phyloP scores from a whole-genome alignment of 75 land plant species.

The Sequoia sempervirens region DNA sequence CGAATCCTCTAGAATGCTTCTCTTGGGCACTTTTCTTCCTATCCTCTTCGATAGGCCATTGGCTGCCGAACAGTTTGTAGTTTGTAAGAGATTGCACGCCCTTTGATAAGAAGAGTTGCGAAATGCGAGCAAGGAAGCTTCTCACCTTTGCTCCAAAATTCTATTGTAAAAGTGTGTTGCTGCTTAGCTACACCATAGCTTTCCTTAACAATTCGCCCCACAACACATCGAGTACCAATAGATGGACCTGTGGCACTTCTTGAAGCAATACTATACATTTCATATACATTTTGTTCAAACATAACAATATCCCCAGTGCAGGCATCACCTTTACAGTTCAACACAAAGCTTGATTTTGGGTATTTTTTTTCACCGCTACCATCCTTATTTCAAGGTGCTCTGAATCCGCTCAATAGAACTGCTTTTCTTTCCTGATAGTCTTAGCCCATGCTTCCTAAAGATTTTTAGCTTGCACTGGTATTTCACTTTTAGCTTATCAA shows the following conservation, averaged over 20 bases:
- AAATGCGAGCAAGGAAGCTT: conserved; percentile 64
- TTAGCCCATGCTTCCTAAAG: conserved; percentile 64
- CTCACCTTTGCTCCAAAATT: conserved; percentile 81
- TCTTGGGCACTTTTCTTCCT: too few species aligned
- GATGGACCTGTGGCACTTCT: conserved; percentile 66
- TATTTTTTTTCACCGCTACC: conserved; percentile 63
- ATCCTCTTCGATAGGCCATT: too few species aligned
- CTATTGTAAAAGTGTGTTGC: conserved; percentile 92
- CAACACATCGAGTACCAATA: conserved; percentile 63
- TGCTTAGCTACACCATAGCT: conserved; percentile 90
- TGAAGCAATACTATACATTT: conserved; percentile 47
- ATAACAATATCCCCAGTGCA: conserved; percentile 78
- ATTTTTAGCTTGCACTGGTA: conserved; percentile 70
- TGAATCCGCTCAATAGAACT: conserved; percentile 53
- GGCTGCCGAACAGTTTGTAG: too few species aligned
- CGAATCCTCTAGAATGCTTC: too few species aligned
- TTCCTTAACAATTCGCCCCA: conserved; percentile 79
- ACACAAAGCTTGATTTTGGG: conserved; percentile 53
- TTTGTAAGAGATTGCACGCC: too few species aligned
- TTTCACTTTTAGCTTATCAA: conserved; percentile 67
- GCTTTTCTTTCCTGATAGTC: conserved; percentile 65
- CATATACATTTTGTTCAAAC: conserved; percentile 83
- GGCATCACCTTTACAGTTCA: conserved; percentile 90
- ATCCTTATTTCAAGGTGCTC: conserved; percentile 63
- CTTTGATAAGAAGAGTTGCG: too few species aligned